Conservation (phyloP, 495 filamentous ascomycete species). For the Hypoxylon perforatum region DNA sequence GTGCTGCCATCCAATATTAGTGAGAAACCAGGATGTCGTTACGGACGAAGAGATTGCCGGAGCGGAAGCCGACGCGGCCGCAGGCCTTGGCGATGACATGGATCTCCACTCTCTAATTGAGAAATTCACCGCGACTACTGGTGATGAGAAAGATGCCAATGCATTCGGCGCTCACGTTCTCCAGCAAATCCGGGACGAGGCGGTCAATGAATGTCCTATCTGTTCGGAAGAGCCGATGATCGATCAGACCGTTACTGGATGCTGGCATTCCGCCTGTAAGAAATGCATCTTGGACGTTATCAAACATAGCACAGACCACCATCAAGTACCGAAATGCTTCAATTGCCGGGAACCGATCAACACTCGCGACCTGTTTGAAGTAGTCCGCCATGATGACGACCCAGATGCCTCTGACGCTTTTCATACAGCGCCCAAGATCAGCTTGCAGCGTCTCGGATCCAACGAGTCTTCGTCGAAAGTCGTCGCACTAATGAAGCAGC, state of each 20-base stretch:
- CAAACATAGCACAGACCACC: conserved; percentile 80
- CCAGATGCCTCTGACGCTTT: conserved; percentile 51
- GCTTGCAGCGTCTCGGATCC: conserved; percentile 80
- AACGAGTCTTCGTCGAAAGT: conserved; percentile 87
- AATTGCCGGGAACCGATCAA: conserved; percentile 88
- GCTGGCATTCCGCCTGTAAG: conserved; percentile 97
- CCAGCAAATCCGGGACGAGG: conserved; percentile 88
- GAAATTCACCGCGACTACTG: conserved; percentile 77
- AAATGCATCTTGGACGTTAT: conserved; percentile 89
- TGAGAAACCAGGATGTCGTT: conserved; percentile 83
- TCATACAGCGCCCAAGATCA: conserved; percentile 69
- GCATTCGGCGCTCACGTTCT: conserved; percentile 88
- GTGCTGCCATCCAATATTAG: conserved; percentile 92
- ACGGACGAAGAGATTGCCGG: conserved; percentile 89
- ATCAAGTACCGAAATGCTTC: conserved; percentile 82
- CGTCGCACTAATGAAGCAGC: conserved; percentile 76
- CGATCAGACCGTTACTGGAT: conserved; percentile 91
- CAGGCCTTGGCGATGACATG: conserved; percentile 93
- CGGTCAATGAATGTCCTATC: conserved; percentile 89
- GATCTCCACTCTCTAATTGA: conserved; percentile 87
- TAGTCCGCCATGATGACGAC: conserved; percentile 69
- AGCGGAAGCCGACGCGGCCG: conserved; percentile 79
- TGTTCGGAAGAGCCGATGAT: conserved; percentile 95
- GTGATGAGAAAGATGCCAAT: conserved; percentile 72
- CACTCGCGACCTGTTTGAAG: conserved; percentile 87